Base-by-base conservation (phyloP, 1,284 basidiomycete genomes). In the Leccinum pachyderme region DNA sequence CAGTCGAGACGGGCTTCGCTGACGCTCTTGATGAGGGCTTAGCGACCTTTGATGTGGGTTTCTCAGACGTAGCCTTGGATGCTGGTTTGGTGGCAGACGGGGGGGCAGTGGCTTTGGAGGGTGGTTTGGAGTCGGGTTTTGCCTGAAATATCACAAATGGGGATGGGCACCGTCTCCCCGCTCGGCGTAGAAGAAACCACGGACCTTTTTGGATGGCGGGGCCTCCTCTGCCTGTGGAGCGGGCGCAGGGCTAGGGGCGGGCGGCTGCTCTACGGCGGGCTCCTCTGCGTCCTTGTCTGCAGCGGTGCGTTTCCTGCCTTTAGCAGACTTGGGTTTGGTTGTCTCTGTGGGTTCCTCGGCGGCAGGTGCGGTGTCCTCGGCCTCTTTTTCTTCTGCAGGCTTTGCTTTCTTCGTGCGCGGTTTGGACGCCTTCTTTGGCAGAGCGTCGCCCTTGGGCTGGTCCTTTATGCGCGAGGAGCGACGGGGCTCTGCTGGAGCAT, bases 391-490 rank as follows among this genome's bases (percentile, higher is more conserved):
- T 24, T 68, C 68, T 47, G 57, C 62, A 59, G 70, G 58, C 39
- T 72, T 72, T 32, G 11, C 59, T 51, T 72, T 88, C 75, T 82
- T 86, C 28, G 76, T 69, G 59, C 83, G 77, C 43, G 84, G 81
- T 71, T 88, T 88, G 11, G 81, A 75, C 18, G 81, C 72, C 67
- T 84, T 87, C 78, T 86, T 87, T 39, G 72, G 66, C 2, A 62
- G 62, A 2, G 18, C 39, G 47, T 78, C 82, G 8, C 73, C 65
- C 70, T 84, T 86, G 51, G 84, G 85, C 58, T 80, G 77, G 22
- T 84, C 85, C 70, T 88, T 87, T 73, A 89, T 87, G 61, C 87
- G 83, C 32, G 81, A 73, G 9, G 86, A 87, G 70, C 87, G 86
- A 69, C 87, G 86, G 48, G 86, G 65, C 45, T 69, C 67, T 33